Evolutionary conservation across 371 early-diverging fungal species (phyloP), one percentile per base, ranked within the genome.

Genomic region (Mucor piriformis): DNA sequence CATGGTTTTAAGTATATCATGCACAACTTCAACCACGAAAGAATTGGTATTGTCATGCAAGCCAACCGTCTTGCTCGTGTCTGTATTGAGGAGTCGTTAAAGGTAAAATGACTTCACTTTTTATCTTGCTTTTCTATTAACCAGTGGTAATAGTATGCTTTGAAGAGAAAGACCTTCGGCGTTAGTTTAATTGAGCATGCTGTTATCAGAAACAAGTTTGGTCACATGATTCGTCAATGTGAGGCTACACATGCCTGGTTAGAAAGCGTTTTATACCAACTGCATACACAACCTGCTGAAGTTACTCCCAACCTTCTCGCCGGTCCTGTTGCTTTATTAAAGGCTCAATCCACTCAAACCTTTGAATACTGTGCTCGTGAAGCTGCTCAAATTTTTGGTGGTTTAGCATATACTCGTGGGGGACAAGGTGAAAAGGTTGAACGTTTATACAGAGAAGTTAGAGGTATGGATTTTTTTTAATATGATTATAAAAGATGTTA

Each of bases 301-400:
- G 55, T 83, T 13, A 88, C 88, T 57, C 84, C 88, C 72, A 66
- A 84, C 38, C 82, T 88, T 43, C 78, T 95, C 2, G 95, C 92
- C 23, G 95, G 94, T 0, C 93, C 93, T 15, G 91, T 93, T 77
- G 94, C 94, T 6, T 63, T 95, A 50, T 80, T 91, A 59, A 95
- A 95, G 76, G 93, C 91, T 7, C 92, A 93, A 71, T 61, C 86
- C 7, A 92, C 95, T 0, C 92, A 88, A 62, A 92, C 91, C 4
- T 88, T 94, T 63, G 94, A 95, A 67, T 93, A 66, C 70, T 92
- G 92, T 63, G 93, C 94, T 21, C 83, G 94, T 57, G 94, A 95
- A 74, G 94, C 95, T 3, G 83, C 89, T 2, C 95, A 95, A 71
- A 93, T 95, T 67, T 93, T 95, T 83, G 95, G 95, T 59, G 95